phyloP scores from a whole-genome alignment of 345 rosid genomes.

The Pistacia atlantica region DNA sequence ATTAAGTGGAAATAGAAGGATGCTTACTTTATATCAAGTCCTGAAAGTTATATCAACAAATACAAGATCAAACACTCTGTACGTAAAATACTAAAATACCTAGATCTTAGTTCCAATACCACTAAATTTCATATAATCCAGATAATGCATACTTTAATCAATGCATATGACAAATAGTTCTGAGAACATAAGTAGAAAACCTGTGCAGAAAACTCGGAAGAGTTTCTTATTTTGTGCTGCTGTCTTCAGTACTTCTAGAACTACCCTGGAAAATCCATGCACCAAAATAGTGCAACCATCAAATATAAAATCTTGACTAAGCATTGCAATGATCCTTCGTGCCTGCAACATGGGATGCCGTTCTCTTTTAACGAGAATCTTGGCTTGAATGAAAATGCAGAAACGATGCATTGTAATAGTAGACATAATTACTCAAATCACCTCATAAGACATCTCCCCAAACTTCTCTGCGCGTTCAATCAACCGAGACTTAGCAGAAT shows the following conservation, averaged over 20 bases:
- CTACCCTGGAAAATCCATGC: conserved; percentile 95
- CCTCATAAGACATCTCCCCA: conserved; percentile 93
- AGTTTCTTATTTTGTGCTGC: conserved; percentile 75
- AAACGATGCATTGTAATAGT: not conserved
- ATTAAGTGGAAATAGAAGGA: not conserved
- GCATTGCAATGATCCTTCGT: conserved; percentile 83
- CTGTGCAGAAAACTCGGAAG: conserved; percentile 62
- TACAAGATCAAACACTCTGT: not conserved
- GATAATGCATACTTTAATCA: conserved; percentile 2
- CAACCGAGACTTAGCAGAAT: conserved; percentile 88
- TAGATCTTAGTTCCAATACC: not conserved
- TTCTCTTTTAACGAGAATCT: conserved; percentile 15
- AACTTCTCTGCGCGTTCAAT: conserved; percentile 95
- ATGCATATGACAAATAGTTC: not conserved
- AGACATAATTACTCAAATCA: conserved; percentile 21
- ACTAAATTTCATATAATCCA: conserved; percentile 8
- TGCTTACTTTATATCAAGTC: not conserved
- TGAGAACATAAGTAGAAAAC: conserved; percentile 29
- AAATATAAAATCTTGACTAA: conserved; percentile 91
- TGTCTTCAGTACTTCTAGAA: conserved; percentile 73
- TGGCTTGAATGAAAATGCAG: not conserved
- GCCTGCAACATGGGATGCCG: conserved; percentile 51
- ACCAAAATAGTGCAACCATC: conserved; percentile 96
- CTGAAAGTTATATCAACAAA: too few relatives aligned
- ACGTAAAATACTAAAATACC: not conserved